Conservation (phyloP, 306 rosid species). For the Cicer chorassanicum region DNA sequence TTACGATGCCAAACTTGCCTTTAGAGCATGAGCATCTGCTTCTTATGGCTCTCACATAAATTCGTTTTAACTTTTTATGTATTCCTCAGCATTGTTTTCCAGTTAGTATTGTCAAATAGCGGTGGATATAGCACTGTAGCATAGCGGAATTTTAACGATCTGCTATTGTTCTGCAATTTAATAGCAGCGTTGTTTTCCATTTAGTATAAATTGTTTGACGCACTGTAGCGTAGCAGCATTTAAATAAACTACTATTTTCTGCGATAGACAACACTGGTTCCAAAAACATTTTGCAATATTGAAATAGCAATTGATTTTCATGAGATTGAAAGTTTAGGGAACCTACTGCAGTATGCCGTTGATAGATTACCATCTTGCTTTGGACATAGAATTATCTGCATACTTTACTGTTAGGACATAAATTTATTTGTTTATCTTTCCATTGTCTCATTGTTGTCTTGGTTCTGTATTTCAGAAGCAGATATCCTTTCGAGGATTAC, state of each 20-base stretch:
- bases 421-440: slow-evolving; percentile 23
- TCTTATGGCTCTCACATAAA: background rate
- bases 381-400: slow-evolving; percentile 27
- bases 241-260: too few relatives aligned
- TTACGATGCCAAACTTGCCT: background rate
- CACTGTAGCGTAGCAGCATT: too few relatives aligned
- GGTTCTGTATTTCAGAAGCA: slow-evolving; percentile 67
- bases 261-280: background rate
- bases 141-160: too few relatives aligned
- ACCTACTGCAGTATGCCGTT: background rate
- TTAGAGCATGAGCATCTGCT: slow-evolving; percentile 25
- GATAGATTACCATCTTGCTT: slow-evolving; percentile 26
- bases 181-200: too few relatives aligned
- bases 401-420: slow-evolving; percentile 11
- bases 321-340: background rate
- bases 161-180: too few relatives aligned
- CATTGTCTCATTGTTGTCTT: slow-evolving; percentile 41
- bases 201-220: too few relatives aligned
- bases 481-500: slow-evolving; percentile 86
- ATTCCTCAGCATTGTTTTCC: background rate
- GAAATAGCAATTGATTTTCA: slow-evolving; percentile 12
- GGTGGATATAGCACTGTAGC: too few relatives aligned
- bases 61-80: slow-evolving; percentile 22
- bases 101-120: too few relatives aligned
- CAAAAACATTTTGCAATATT: background rate